Percentiles rank a stretch among this genome's conserved stretches.
phyloP scores from a whole-genome alignment of 306 rosid species.

The Prunus padus region DNA sequence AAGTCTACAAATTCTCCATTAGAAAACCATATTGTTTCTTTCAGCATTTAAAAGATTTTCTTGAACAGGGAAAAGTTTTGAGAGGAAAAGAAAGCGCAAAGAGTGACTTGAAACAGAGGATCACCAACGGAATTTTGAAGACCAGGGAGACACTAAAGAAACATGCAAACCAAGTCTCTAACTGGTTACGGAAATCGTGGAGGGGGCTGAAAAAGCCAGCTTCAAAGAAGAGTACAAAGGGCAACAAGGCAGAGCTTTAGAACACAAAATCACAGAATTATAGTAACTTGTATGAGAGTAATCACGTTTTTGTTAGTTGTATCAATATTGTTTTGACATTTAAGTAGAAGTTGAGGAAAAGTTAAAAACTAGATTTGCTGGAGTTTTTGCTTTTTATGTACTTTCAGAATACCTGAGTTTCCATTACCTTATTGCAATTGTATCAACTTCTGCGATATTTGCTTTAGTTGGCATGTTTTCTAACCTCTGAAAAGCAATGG shows the following conservation, averaged over 20 bases:
- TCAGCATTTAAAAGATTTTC: neutral
- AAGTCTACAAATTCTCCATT: neutral
- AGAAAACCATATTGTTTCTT: neutral
- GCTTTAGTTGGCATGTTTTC: neutral
- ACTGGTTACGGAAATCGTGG: conserved; percentile 61
- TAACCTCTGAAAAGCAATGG: too few species aligned
- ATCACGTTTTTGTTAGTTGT: conserved; percentile 14
- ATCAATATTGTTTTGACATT: conserved; percentile 17
- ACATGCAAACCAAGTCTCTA: conserved; percentile 64
- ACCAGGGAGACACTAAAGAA: conserved; percentile 52
- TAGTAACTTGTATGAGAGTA: conserved; percentile 18
- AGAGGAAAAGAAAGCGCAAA: conserved; percentile 52
- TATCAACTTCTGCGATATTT: neutral
- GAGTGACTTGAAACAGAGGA: conserved; percentile 58
- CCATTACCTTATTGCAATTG: neutral
- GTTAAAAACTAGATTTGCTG: neutral
- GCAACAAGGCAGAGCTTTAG: conserved; percentile 71
- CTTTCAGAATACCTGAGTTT: neutral
- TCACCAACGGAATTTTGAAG: conserved; percentile 46
- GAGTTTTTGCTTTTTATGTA: neutral
- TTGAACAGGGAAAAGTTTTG: conserved; percentile 65
- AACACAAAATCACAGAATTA: conserved; percentile 1
- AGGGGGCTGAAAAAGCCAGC: conserved; percentile 40
- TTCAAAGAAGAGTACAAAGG: conserved; percentile 50
- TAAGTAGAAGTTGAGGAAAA: conserved; percentile 12